Conservation (phyloP, 1,284 basidiomycete species). For the Kwoniella shivajii region DNA sequence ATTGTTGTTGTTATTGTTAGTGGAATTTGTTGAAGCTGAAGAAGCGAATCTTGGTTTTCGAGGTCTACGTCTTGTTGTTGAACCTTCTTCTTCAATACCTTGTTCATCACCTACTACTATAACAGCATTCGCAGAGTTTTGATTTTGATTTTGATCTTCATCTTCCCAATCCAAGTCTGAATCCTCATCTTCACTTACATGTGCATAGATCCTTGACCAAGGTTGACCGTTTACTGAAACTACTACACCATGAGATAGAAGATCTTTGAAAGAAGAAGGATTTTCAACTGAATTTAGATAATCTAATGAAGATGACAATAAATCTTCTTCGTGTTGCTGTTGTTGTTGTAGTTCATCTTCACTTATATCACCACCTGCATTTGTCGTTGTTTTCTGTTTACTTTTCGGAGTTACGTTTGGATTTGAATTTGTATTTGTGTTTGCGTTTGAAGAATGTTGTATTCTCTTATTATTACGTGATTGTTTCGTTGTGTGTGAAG, state of each 20-base stretch:
- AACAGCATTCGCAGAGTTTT: constrained; percentile 2
- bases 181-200: constrained; percentile 49
- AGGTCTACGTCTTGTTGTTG: constrained; percentile 29
- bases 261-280: constrained; percentile 47
- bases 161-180: constrained; percentile 30
- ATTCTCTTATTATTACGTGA: too few species aligned
- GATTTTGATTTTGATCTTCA: constrained; percentile 12
- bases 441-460: constrained; percentile 4
- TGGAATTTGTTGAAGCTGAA: constrained; percentile 14
- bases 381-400: background rate
- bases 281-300: constrained; percentile 18
- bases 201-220: constrained; percentile 53
- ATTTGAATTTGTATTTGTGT: background rate
- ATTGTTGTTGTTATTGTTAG: constrained; percentile 9
- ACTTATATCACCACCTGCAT: constrained; percentile 35
- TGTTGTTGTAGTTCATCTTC: constrained; percentile 38
- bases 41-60: constrained; percentile 30
- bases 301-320: too few species aligned
- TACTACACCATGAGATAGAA: constrained; percentile 52
- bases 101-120: constrained; percentile 21
- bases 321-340: constrained; percentile 34
- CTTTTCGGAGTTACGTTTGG: constrained; percentile 2
- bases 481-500: background rate
- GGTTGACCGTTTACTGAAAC: constrained; percentile 52
- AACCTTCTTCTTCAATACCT: constrained; percentile 25